Base-by-base conservation (phyloP, 306 rosid genomes). In the Potentilla sterilis region DNA sequence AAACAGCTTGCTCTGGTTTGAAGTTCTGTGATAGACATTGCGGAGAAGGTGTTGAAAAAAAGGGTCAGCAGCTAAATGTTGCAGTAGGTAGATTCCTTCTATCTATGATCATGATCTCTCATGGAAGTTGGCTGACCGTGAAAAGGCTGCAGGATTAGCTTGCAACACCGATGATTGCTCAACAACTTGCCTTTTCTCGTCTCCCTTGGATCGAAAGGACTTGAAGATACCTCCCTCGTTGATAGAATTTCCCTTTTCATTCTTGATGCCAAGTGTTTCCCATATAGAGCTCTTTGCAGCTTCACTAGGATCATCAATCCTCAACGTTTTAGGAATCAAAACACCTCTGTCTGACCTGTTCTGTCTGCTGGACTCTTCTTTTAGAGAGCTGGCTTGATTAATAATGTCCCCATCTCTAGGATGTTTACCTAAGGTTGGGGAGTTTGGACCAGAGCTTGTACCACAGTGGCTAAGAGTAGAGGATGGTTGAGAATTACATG, bases 61-160 rank as follows among this genome's bases (percentile, higher is more conserved):
- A 78, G 72, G 69, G 55, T 57, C 58, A 79, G 79, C 76, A 80
- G 62, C 49, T 80, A 74, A 58, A 52, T 37, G 80, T 77, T 70
- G 72, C 41, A 80, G 38, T n/a, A 34, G 38, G 41, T 70, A 73
- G 72, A 76, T 78, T 65, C 77, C 69, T 35, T 82, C 75, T 70
- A 65, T 78, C 64, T 59, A 42, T 67, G 75, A 75, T 78, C 79
- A 93, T 59, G 87, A 69, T 74, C 87, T 86, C 86, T 91, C 98
- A 32, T 78, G 91, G 82, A 93, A 91, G 72, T 69, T 80, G 58
- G 82, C 65, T 51, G 98, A 92, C 81, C 93, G 85, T 47, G 92
- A 87, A 51, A 89, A 78, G 73, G 98, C 98, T 46, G 93, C 91
- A 10, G 98, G 98, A 77, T 93, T 93, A 52, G 92, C 92, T 76